Conservation (phyloP, 208 protist genomes). For the Leishmania tropica region DNA sequence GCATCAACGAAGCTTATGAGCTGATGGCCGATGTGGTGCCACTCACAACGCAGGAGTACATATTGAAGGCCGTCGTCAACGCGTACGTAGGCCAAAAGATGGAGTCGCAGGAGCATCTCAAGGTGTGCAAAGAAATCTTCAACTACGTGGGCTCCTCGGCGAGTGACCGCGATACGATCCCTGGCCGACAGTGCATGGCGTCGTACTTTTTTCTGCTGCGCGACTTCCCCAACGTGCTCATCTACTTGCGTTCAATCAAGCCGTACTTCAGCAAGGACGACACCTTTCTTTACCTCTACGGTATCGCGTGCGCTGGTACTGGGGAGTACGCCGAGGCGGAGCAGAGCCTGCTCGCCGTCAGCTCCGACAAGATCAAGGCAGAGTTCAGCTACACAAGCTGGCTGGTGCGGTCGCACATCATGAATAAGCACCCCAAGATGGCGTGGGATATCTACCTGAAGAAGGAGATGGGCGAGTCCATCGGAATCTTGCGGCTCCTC, state of each 20-base stretch:
- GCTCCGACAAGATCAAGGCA: slow-evolving; percentile 90
- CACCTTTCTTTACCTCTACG: slow-evolving; percentile 93
- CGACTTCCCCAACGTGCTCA: slow-evolving; percentile 95
- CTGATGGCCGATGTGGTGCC: slow-evolving; percentile 95
- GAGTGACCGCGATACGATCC: slow-evolving; percentile 97
- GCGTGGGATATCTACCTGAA: slow-evolving; percentile 98
- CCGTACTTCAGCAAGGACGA: slow-evolving; percentile 96
- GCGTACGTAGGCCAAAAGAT: slow-evolving; percentile 91
- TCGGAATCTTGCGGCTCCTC: slow-evolving; percentile 95
- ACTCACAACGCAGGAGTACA: slow-evolving; percentile 94
- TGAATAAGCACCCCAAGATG: slow-evolving; percentile 93
- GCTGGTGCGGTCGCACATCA: slow-evolving; percentile 95
- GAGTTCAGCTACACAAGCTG: slow-evolving; percentile 95
- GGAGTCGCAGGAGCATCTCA: slow-evolving; percentile 92
- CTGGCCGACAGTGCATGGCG: slow-evolving; percentile 97
- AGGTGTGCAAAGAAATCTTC: slow-evolving; percentile 95
- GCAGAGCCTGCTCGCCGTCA: slow-evolving; percentile 81
- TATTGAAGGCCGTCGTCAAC: slow-evolving; percentile 95
- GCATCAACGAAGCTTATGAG: slow-evolving; percentile 94
- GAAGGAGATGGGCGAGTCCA: slow-evolving; percentile 95
- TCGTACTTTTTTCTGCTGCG: slow-evolving; percentile 96
- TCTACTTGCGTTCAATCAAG: slow-evolving; percentile 97
- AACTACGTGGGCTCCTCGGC: slow-evolving; percentile 94
- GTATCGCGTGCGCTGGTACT: slow-evolving; percentile 88
- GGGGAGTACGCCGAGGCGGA: slow-evolving; percentile 92